A percentile compares a stretch with the other conserved stretches of the same genome.
Evolutionary conservation across 139 green algal species (phyloP).

Genomic region (Chlorella sp.): DNA sequence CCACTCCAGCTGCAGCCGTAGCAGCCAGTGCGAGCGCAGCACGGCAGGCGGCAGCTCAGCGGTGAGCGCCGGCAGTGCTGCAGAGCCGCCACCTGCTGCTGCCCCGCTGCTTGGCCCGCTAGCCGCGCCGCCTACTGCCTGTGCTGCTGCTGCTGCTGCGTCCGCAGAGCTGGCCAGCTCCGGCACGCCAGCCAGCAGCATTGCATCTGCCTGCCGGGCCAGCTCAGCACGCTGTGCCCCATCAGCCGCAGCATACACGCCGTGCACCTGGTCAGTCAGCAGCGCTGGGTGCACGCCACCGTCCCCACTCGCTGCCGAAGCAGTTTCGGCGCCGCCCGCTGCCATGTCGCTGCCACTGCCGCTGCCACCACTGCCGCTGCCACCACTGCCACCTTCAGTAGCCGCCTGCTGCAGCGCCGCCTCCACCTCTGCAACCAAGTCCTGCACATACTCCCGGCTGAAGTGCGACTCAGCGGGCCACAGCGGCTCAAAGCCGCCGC

Average conservation of each 20-base stretch:
- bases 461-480: slow-evolving; percentile 20
- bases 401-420: background rate
- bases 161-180: background rate
- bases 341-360: background rate
- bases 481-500: background rate
- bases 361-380: background rate
- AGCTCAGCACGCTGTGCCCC: background rate
- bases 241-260: background rate
- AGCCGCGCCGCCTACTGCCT: no score
- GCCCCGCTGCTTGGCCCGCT: background rate
- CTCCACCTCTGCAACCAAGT: background rate
- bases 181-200: background rate
- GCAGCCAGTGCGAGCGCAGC: slow-evolving; percentile 37
- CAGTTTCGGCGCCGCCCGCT: background rate
- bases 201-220: background rate
- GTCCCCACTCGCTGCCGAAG: background rate
- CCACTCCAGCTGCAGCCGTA: slow-evolving; percentile 34
- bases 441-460: slow-evolving; percentile 7
- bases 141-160: background rate
- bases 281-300: background rate
- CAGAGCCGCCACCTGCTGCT: no score
- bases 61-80: background rate
- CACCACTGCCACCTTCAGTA: background rate
- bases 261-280: background rate
- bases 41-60: background rate